Percentiles rank a stretch among this genome's conserved stretches.
These are phyloP conservation scores for Globisporangium ultimum DNA, from an alignment of 352 stramenopile species.

Conservation along the genomic window DNA sequence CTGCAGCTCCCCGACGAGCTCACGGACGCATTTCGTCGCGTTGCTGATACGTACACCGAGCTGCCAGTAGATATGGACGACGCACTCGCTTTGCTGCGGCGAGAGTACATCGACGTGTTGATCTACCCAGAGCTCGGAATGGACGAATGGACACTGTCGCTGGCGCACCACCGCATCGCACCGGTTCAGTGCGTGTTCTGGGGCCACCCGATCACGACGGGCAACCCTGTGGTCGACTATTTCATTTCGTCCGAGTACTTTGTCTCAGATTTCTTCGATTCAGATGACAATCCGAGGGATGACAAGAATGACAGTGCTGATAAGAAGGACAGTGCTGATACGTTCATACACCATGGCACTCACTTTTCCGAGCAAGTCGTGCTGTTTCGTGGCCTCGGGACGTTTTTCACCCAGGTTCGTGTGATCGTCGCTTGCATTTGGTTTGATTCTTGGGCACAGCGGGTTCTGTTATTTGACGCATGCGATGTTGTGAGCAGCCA, in stretches of 20 bases:
- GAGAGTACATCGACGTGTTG: conserved; percentile 63
- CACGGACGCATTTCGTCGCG: conserved; percentile 31
- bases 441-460: neutral
- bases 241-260: conserved; percentile 73
- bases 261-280: conserved; percentile 25
- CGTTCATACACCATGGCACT: conserved; percentile 22
- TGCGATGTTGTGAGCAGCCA: conserved; percentile 5
- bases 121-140: conserved; percentile 86
- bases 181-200: conserved; percentile 80
- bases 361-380: conserved; percentile 71
- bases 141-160: conserved; percentile 66
- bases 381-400: conserved; percentile 60
- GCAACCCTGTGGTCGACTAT: conserved; percentile 74
- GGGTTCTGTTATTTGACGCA: neutral
- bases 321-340: neutral
- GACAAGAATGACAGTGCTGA: no score
- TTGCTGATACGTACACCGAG: conserved; percentile 47
- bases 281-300: neutral
- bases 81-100: conserved; percentile 34
- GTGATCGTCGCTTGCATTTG: neutral
- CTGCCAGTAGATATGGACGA: conserved; percentile 29
- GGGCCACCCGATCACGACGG: conserved; percentile 83
- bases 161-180: conserved; percentile 71
- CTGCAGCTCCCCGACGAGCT: conserved; percentile 39
- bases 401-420: conserved; percentile 38